Evolutionary conservation across 1,284 basidiomycete species (phyloP), one percentile per base, ranked within the genome.

Genomic region (Coniferiporia sulphurascens): DNA sequence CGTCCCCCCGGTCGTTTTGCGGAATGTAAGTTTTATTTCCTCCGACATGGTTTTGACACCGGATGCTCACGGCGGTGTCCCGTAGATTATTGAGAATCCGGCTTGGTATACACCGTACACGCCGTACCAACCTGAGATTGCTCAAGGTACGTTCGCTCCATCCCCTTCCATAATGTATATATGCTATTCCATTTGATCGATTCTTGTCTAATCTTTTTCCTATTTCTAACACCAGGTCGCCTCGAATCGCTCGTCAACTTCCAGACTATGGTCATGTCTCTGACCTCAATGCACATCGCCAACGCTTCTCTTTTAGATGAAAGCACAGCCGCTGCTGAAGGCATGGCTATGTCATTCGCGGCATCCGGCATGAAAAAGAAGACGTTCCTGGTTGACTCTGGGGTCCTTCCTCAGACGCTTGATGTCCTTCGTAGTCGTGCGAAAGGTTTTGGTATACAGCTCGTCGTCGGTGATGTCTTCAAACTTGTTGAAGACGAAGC

Each of bases 91-190:
- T 77, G 95, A 99, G 74, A 98, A 97, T 72, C 96, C 95, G 22
- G 92, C 89, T 9, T 99, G 96, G 96, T 98, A 98, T 75, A 98
- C 95, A 2, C 93, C 92, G 53, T 98, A 98, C 73, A 98, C 95
- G 1, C 95, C 96, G 1, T 91, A 90, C 71, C 93, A 96, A 71
- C 91, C 93, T 6, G 93, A 97, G 76, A 90, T 96, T 70, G 86
- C 94, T 17, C 93, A 96, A 82, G 93, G 93, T 88, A 66, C 6
- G 73, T 64, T 52, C 22, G 5, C 5, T 21, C 19, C 48, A 52
- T 48, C 10, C 8, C 55, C 34, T 38, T 52, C 19, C 41, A 13
- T n/a, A 15, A 1, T 34, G 36, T 35, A 51, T 56, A 52, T 51
- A 49, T 9, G 48, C 50, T 52, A 6, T 22, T 63, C 44, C 46